Conservation (phyloP, 441 rosid species). For the Isatis lusitanica region DNA sequence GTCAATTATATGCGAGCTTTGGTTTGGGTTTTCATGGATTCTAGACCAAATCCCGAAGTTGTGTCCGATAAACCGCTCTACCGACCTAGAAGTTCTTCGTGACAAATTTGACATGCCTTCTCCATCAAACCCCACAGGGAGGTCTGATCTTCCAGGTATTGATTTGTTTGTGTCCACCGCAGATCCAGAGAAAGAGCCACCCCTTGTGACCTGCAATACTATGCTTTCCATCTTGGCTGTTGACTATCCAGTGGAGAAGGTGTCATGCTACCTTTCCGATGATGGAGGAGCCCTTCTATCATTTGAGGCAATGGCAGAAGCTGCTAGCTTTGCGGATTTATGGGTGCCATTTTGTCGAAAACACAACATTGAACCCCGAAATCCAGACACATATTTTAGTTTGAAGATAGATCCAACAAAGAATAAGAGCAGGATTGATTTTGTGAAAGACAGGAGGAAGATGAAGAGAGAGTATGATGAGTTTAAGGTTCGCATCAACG, state of each 20-base stretch:
- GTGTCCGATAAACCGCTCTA: conserved; percentile 73
- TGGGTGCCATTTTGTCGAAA: conserved; percentile 96
- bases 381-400: conserved; percentile 79
- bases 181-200: conserved; percentile 94
- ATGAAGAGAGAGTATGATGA: conserved; percentile 87
- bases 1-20: conserved; percentile 77
- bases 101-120: conserved; percentile 90
- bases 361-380: conserved; percentile 82
- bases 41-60: conserved; percentile 89
- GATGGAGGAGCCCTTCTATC: conserved; percentile 93
- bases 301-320: conserved; percentile 97
- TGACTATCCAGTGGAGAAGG: conserved; percentile 86
- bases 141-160: conserved; percentile 84
- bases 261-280: conserved; percentile 77
- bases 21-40: conserved; percentile 96
- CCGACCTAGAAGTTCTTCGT: conserved; percentile 70
- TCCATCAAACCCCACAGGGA: conserved; percentile 82
- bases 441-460: conserved; percentile 81
- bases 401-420: conserved; percentile 82
- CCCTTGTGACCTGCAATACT: conserved; percentile 81
- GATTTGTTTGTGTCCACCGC: conserved; percentile 89
- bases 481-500: conserved; percentile 84
- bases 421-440: conserved; percentile 76
- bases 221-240: conserved; percentile 73
- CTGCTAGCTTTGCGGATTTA: conserved; percentile 81